These are phyloP conservation scores for Cornus kousa DNA, from an alignment of 148 eudicot genomes.

Conservation along the genomic window DNA sequence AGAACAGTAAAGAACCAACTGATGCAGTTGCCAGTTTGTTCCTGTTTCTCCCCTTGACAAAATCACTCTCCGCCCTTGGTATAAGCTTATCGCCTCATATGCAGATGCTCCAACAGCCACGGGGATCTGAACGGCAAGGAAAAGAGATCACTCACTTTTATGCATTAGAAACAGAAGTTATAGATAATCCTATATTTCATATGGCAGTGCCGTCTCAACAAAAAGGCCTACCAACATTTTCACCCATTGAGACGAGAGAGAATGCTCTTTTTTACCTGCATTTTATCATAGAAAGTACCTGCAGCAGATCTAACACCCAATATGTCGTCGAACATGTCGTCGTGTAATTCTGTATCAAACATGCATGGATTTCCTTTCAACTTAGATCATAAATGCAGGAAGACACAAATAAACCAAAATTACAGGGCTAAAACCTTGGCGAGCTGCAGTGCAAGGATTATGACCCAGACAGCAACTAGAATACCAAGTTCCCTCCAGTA, in stretches of 20 bases:
- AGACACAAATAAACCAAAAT: not conserved
- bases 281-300: constrained; percentile 31
- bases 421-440: constrained; percentile 30
- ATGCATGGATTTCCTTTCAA: not conserved
- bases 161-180: not conserved
- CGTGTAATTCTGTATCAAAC: constrained; percentile 38
- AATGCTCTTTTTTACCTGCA: too few species aligned
- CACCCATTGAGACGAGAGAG: too few species aligned
- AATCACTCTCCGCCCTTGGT: constrained; percentile 51
- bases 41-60: constrained; percentile 44
- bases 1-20: constrained; percentile 39
- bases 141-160: too few species aligned
- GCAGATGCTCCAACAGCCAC: constrained; percentile 53
- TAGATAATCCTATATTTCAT: too few species aligned
- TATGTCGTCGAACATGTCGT: constrained; percentile 47
- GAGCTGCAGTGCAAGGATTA: constrained; percentile 44
- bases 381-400: not conserved
- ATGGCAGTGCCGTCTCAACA: too few species aligned
- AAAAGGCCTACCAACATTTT: too few species aligned
- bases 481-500: constrained; percentile 46
- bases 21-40: constrained; percentile 29
- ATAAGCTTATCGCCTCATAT: constrained; percentile 51
- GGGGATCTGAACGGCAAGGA: constrained; percentile 34
- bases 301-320: constrained; percentile 49
- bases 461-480: constrained; percentile 49